phyloP scores from a whole-genome alignment of 441 rosid genomes.

The Lepidium campestre region DNA sequence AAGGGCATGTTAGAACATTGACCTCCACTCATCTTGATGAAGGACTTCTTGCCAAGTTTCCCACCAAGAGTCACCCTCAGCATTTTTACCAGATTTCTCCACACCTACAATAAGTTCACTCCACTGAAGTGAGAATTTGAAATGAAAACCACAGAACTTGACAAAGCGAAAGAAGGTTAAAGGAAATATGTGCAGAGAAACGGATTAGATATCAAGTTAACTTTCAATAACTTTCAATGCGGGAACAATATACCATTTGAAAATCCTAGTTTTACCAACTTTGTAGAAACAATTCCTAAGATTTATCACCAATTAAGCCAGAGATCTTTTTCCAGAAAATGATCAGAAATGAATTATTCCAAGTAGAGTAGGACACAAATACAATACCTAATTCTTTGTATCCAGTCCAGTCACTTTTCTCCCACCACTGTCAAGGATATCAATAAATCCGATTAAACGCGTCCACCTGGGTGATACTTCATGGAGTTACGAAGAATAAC shows the following conservation, averaged over 20 bases:
- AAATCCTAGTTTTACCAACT: background rate
- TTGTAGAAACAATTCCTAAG: background rate
- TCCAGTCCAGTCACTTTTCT: slow-evolving; percentile 99
- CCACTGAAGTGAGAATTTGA: slow-evolving; percentile 6
- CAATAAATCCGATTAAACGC: slow-evolving; percentile 74
- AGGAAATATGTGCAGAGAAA: background rate
- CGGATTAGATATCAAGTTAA: background rate
- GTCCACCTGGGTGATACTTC: slow-evolving; percentile 61
- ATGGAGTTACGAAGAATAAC: slow-evolving; percentile 40
- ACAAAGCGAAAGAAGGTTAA: background rate
- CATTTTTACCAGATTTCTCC: slow-evolving; percentile 93
- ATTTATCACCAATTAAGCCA: background rate
- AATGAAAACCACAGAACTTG: background rate
- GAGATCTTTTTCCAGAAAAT: background rate
- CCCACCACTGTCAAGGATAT: slow-evolving; percentile 99
- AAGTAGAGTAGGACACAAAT: slow-evolving; percentile 10
- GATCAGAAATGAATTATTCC: background rate
- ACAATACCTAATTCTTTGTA: slow-evolving; percentile 94
- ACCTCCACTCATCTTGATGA: slow-evolving; percentile 99
- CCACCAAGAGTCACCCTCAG: slow-evolving; percentile 99
- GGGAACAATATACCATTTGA: background rate
- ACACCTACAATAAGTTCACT: slow-evolving; percentile 53
- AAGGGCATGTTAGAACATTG: slow-evolving; percentile 11
- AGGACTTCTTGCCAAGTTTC: slow-evolving; percentile 99
- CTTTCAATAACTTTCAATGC: background rate